These are phyloP conservation scores for Exophiala calicioides DNA, from an alignment of 2,329 filamentous ascomycete species.

Conservation along the genomic window DNA sequence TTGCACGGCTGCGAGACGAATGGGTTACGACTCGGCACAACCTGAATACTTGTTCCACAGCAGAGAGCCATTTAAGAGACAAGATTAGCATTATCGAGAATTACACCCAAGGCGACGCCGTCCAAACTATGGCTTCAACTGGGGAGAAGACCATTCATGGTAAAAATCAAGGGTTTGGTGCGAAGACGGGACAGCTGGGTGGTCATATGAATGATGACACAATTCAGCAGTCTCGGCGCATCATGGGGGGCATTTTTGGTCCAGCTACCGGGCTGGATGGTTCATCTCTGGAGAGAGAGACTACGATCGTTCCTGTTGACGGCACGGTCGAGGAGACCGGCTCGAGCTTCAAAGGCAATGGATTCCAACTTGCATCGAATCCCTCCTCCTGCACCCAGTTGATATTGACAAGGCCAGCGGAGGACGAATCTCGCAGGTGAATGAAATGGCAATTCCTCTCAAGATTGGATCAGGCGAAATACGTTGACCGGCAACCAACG, in stretches of 20 bases:
- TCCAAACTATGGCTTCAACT: conserved; percentile 42
- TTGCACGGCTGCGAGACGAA: conserved; percentile 38
- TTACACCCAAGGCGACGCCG: conserved; percentile 37
- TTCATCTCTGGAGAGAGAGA: not conserved
- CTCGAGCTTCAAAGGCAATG: not conserved
- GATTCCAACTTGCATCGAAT: not conserved
- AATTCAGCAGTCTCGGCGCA: conserved; percentile 29
- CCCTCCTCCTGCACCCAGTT: not conserved
- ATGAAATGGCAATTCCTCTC: not conserved
- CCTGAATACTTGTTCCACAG: conserved; percentile 38
- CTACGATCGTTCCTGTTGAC: not conserved
- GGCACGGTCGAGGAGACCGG: not conserved
- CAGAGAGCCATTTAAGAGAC: conserved; percentile 34
- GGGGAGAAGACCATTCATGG: conserved; percentile 37
- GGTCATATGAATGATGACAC: conserved; percentile 36
- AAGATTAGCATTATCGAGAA: conserved; percentile 40
- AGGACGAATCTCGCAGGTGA: not conserved
- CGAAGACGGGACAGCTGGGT: conserved; percentile 39
- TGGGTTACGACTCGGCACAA: conserved; percentile 40
- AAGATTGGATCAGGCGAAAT: not conserved
- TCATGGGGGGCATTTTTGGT: not conserved
- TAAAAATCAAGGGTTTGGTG: conserved; percentile 37
- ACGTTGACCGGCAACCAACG: too few species aligned
- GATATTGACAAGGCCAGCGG: not conserved
- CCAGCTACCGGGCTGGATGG: not conserved